These are phyloP conservation scores for Antrodiella citrinella DNA, from an alignment of 768 basidiomycete species.

Conservation along the genomic window DNA sequence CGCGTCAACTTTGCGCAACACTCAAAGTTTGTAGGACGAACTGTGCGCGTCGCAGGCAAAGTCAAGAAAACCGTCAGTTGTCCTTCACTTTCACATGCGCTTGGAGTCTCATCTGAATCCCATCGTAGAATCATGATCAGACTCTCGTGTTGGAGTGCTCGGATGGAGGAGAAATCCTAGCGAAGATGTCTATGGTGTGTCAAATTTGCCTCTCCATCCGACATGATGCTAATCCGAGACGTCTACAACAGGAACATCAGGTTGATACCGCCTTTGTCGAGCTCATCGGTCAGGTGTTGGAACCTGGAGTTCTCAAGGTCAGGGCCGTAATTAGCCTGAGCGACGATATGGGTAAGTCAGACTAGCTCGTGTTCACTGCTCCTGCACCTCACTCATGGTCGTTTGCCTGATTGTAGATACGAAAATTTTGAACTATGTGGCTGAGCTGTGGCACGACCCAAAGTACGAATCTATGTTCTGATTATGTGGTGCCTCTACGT, in stretches of 20 bases:
- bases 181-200: slow-evolving; percentile 34
- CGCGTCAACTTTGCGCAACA: slow-evolving; percentile 61
- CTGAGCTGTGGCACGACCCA: slow-evolving; percentile 8
- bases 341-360: slow-evolving; percentile 11
- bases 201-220: not conserved
- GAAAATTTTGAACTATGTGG: slow-evolving; percentile 5
- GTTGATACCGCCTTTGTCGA: slow-evolving; percentile 9
- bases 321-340: slow-evolving; percentile 11
- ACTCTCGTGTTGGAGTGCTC: slow-evolving; percentile 51
- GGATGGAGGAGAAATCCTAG: slow-evolving; percentile 56
- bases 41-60: slow-evolving; percentile 56
- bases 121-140: slow-evolving; percentile 26
- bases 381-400: not conserved
- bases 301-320: slow-evolving; percentile 16
- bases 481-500: not conserved
- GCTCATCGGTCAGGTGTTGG: slow-evolving; percentile 15
- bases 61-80: slow-evolving; percentile 38
- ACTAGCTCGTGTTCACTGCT: not conserved
- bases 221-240: not conserved
- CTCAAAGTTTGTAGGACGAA: slow-evolving; percentile 40
- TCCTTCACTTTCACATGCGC: slow-evolving; percentile 17
- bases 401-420: slow-evolving; percentile 3
- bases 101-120: not conserved
- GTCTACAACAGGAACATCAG: slow-evolving; percentile 3
- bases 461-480: slow-evolving; percentile 4